Base-by-base conservation (phyloP, 2,329 filamentous ascomycete genomes). In the Cladophialophora bantiana region DNA sequence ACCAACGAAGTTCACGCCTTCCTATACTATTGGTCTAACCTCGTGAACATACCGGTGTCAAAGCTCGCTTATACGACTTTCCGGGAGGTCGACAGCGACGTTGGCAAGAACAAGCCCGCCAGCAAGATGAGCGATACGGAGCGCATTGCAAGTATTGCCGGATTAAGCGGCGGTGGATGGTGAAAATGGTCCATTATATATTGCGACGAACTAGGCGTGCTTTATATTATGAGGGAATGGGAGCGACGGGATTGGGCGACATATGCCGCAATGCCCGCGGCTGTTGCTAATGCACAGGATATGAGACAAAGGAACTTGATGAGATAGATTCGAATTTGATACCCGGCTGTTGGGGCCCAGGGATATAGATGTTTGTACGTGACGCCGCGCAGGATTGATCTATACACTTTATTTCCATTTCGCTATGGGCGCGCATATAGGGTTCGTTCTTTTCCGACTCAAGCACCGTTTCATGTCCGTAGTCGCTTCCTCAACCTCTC, bases 91-190 rank as follows among this genome's bases (percentile, higher is more conserved):
- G 89, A 97, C 74, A 97, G 94, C 80, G 93, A 98, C 77, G 93
- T 99, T 52, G 95, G 95, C 59, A 96, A 95, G 81, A 73, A 77
- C 18, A 83, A 84, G 70, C 74, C 70, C 6, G 73, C 77, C 15
- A 75, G 73, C 62, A 74, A 70, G 81, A 85, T 78, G 83, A 84
- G 84, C 67, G 90, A 93, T 76, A 90, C 91, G 52, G 91, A 96
- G 75, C 87, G 89, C 67, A 94, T 97, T 48, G 90, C 93, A 66
- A 93, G 95, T 75, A 84, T 99, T 75, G 94, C 94, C 55, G 90
- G 93, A 64, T 95, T 93, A 79, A 91, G 94, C 73, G 95, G 94
- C 61, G 95, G 95, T 61, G 95, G 95, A 31, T 99, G 95, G 95
- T 98, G 54, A 48, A 20, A 9, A 1, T 3, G 18, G 4, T 12